Conservation (phyloP, 306 rosid genomes). For the Fagus sylvatica region DNA sequence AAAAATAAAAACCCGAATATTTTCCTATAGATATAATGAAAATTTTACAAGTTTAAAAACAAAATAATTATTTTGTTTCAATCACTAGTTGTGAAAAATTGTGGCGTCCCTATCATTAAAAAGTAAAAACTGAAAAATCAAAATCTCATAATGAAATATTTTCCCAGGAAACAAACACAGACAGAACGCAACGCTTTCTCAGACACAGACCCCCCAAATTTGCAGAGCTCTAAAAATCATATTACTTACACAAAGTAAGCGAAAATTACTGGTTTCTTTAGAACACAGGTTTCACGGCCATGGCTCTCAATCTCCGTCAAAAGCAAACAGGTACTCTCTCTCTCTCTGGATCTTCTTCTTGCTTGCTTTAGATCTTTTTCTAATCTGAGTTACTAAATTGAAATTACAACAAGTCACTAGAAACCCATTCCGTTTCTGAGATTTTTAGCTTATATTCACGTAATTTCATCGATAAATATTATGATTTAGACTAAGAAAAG, state of each 20-base stretch:
- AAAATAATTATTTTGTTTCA: too few species aligned
- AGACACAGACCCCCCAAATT: constrained; percentile 5
- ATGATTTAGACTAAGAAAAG: neutral
- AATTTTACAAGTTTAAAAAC: too few species aligned
- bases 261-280: neutral
- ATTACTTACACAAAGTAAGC: too few species aligned
- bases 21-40: too few species aligned
- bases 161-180: too few species aligned
- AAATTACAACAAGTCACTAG: neutral
- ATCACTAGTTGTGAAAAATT: too few species aligned
- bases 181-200: neutral
- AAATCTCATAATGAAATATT: too few species aligned
- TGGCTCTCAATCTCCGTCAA: constrained; percentile 71
- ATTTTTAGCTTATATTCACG: neutral
- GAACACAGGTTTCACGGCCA: constrained; percentile 18
- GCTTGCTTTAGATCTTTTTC: constrained; percentile 12
- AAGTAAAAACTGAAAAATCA: too few species aligned
- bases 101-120: too few species aligned
- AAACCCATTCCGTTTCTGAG: constrained; percentile 3
- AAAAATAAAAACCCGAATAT: too few species aligned
- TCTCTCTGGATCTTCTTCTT: neutral
- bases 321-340: constrained; percentile 54
- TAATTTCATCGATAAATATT: neutral
- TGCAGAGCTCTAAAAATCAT: constrained; percentile 2
- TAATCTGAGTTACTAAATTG: neutral